phyloP scores from a whole-genome alignment of 225 moss, liverwort and hornwort genomes.

The Sphagnum contortum region DNA sequence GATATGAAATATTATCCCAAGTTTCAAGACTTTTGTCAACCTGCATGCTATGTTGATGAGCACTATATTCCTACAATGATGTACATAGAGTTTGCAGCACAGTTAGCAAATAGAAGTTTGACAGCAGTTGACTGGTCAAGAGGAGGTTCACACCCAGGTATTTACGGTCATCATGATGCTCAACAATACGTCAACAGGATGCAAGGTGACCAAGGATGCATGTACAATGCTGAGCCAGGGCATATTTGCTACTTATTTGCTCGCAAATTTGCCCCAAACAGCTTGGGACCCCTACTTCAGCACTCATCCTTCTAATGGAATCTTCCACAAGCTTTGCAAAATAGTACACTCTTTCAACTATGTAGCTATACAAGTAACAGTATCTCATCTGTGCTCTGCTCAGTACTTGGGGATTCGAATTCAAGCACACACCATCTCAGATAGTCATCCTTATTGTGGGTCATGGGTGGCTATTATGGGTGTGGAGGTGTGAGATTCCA shows the following conservation, averaged over 20 bases:
- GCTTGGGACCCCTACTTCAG: conserved; percentile 30
- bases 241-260: conserved; percentile 45
- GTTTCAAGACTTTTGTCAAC: not conserved
- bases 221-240: conserved; percentile 28
- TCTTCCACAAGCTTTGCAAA: too few species aligned
- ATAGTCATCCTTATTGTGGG: too few species aligned
- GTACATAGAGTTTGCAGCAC: not conserved
- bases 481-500: too few species aligned
- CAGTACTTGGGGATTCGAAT: too few species aligned
- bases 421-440: too few species aligned
- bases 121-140: conserved; percentile 4
- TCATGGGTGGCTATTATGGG: too few species aligned
- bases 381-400: too few species aligned
- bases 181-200: too few species aligned
- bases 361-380: too few species aligned
- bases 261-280: conserved; percentile 42
- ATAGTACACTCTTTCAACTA: too few species aligned
- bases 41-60: conserved; percentile 6
- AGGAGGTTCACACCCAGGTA: conserved; percentile 3
- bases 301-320: conserved; percentile 3
- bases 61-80: conserved; percentile 5
- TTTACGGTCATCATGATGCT: not conserved
- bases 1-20: conserved; percentile 6
- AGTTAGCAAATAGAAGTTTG: conserved; percentile 6
- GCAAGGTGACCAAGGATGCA: conserved; percentile 5